Percentiles rank a stretch among this genome's conserved stretches.
Conservation (phyloP, 2,329 filamentous ascomycete species). For the Thielaviopsis cerberus region DNA sequence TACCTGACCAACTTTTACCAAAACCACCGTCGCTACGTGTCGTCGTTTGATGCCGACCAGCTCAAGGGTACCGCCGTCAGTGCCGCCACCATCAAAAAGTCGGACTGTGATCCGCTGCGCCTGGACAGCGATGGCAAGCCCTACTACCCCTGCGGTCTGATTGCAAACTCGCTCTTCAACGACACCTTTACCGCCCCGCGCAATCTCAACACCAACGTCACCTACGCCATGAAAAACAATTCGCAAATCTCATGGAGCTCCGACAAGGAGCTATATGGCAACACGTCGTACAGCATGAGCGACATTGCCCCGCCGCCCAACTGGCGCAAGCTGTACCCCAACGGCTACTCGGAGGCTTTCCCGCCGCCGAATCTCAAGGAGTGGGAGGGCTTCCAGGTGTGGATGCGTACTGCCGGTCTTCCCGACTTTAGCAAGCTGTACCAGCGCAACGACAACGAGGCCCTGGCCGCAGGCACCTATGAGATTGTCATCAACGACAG, state of each 20-base stretch:
- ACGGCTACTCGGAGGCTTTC: slow-evolving; percentile 46
- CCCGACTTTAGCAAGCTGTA: slow-evolving; percentile 91
- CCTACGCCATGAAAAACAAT: slow-evolving; percentile 60
- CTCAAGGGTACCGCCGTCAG: slow-evolving; percentile 50
- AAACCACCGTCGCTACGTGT: slow-evolving; percentile 91
- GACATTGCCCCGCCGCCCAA: slow-evolving; percentile 71
- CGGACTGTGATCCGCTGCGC: slow-evolving; percentile 59
- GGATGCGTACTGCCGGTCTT: slow-evolving; percentile 93
- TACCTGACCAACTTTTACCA: slow-evolving; percentile 96
- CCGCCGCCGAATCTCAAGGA: slow-evolving; percentile 54
- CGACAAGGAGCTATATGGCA: slow-evolving; percentile 62
- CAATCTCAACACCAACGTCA: slow-evolving; percentile 32
- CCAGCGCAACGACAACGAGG: slow-evolving; percentile 54
- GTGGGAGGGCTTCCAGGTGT: slow-evolving; percentile 82
- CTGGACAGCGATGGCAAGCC: slow-evolving; percentile 37
- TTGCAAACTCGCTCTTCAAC: slow-evolving; percentile 95
- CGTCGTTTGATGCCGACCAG: slow-evolving; percentile 69
- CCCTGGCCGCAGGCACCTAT: slow-evolving; percentile 56
- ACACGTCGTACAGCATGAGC: slow-evolving; percentile 42
- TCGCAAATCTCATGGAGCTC: slow-evolving; percentile 69
- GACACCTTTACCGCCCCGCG: slow-evolving; percentile 60
- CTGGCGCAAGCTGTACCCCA: slow-evolving; percentile 54
- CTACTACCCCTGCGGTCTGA: slow-evolving; percentile 87
- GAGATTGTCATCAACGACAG: slow-evolving; percentile 57
- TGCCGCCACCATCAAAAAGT: slow-evolving; percentile 40